These are phyloP conservation scores for Teratosphaeria destructans DNA, from an alignment of 2,329 filamentous ascomycete genomes.

Conservation along the genomic window DNA sequence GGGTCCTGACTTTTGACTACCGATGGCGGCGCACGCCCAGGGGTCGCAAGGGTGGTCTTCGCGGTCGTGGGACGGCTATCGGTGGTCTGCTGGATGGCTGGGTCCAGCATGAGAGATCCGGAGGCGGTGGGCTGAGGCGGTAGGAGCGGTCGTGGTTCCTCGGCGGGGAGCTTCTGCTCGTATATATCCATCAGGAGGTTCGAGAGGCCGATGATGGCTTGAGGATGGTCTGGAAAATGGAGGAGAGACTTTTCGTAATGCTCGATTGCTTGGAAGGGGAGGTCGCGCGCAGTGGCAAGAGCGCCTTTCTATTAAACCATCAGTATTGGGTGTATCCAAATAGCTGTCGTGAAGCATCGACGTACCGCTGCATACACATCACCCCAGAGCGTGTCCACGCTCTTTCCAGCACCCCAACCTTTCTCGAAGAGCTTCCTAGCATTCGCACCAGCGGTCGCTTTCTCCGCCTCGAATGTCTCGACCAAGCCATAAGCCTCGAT, in stretches of 20 bases:
- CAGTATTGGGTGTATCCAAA: conserved; percentile 6
- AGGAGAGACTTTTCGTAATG: conserved; percentile 76
- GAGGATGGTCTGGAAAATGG: conserved; percentile 67
- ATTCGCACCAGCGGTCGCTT: conserved; percentile 51
- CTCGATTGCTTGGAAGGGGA: conserved; percentile 58
- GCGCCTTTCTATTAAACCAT: conserved; percentile 49
- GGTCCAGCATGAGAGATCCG: conserved; percentile 6
- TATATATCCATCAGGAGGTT: conserved; percentile 82
- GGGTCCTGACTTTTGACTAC: conserved; percentile 13
- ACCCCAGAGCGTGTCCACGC: conserved; percentile 72
- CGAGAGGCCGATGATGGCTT: conserved; percentile 70
- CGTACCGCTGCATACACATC: conserved; percentile 75
- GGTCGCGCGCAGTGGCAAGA: conserved; percentile 51
- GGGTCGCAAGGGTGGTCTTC: conserved; percentile 4
- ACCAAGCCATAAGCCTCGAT: conserved; percentile 73
- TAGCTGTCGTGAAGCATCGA: conserved; percentile 6
- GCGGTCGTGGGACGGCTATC: conserved; percentile 9
- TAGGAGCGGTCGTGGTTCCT: conserved; percentile 39
- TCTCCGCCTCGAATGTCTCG: conserved; percentile 57
- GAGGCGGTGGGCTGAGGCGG: conserved; percentile 17
- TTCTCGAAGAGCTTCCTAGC: conserved; percentile 51
- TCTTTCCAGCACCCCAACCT: conserved; percentile 71
- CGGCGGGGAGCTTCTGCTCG: conserved; percentile 49
- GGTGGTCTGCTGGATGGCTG: conserved; percentile 5
- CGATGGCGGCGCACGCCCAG: conserved; percentile 1